phyloP scores from a whole-genome alignment of 1,284 basidiomycete species.

The Boletus holoroseus region DNA sequence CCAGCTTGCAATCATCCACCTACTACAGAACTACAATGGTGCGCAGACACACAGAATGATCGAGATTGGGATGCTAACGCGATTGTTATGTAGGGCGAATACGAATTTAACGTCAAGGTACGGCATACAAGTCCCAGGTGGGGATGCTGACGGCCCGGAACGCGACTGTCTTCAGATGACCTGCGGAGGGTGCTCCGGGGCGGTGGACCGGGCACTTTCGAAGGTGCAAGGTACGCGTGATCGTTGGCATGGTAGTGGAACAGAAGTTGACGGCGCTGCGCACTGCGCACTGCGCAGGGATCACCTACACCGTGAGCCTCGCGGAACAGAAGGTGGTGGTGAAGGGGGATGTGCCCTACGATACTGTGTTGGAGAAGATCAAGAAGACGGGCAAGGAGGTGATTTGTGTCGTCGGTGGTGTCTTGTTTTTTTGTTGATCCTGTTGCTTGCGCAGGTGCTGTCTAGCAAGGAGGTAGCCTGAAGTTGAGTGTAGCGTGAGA shows the following conservation, averaged over 20 bases:
- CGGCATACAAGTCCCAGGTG: neutral
- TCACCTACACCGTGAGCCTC: slow-evolving; percentile 59
- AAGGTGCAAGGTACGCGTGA: slow-evolving; percentile 56
- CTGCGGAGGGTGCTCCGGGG: slow-evolving; percentile 77
- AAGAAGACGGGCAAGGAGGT: slow-evolving; percentile 86
- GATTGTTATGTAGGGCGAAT: slow-evolving; percentile 16
- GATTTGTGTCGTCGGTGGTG: neutral
- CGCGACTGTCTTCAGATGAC: slow-evolving; percentile 55
- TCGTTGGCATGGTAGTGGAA: neutral
- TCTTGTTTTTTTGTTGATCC: neutral
- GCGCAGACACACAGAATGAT: neutral
- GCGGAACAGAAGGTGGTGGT: slow-evolving; percentile 71
- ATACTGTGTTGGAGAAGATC: slow-evolving; percentile 67
- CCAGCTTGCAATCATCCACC: neutral
- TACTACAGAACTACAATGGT: slow-evolving; percentile 22
- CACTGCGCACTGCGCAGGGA: slow-evolving; percentile 42
- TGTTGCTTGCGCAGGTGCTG: slow-evolving; percentile 4
- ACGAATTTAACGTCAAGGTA: slow-evolving; percentile 33
- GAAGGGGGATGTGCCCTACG: slow-evolving; percentile 56
- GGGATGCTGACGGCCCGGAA: neutral
- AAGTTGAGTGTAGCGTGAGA: neutral
- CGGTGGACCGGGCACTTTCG: slow-evolving; percentile 65
- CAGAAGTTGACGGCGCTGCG: slow-evolving; percentile 2
- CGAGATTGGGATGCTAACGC: slow-evolving; percentile 5
- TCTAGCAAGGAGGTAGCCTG: slow-evolving; percentile 7